Percentiles rank a stretch among this genome's conserved stretches.
These are phyloP conservation scores for Ciborinia camelliae DNA, from an alignment of 2,329 filamentous ascomycete species.

Conservation along the genomic window DNA sequence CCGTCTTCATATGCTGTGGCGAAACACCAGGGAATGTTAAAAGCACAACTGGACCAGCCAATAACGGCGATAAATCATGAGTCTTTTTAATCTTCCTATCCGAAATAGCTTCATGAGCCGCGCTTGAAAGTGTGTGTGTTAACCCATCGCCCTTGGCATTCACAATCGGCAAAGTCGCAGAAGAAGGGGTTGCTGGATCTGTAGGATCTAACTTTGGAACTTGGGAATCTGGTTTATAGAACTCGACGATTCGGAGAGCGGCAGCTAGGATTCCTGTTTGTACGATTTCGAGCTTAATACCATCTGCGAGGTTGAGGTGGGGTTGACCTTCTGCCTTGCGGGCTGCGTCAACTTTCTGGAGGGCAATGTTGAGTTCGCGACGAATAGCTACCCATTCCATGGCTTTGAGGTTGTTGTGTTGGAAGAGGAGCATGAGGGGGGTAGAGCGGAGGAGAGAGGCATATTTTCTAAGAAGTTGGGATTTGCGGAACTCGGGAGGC, in stretches of 20 bases:
- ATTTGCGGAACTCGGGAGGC: conserved; percentile 81
- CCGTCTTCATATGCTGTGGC: conserved; percentile 78
- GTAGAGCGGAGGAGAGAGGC: conserved; percentile 68
- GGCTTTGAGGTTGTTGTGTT: conserved; percentile 70
- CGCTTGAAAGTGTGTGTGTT: conserved; percentile 56
- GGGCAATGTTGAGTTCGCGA: conserved; percentile 57
- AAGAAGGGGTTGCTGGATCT: conserved; percentile 28
- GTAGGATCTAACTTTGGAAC: conserved; percentile 27
- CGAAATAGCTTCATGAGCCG: conserved; percentile 37
- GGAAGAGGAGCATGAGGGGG: conserved; percentile 67
- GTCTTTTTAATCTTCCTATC: conserved; percentile 44
- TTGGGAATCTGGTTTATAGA: conserved; percentile 56
- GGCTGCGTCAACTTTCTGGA: conserved; percentile 60
- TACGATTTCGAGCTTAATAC: conserved; percentile 76
- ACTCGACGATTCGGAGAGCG: conserved; percentile 82
- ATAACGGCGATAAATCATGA: conserved; percentile 67
- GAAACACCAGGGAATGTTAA: conserved; percentile 80
- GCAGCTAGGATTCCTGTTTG: conserved; percentile 86
- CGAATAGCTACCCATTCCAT: conserved; percentile 65
- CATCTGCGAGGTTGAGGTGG: conserved; percentile 50
- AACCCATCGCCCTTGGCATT: conserved; percentile 36
- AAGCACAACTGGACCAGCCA: conserved; percentile 77
- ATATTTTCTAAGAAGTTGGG: conserved; percentile 77
- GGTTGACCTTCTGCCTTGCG: conserved; percentile 44
- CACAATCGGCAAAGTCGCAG: conserved; percentile 24